Evolutionary conservation across 306 rosid genomes (phyloP).

Genomic region (Castanospermum australe): DNA sequence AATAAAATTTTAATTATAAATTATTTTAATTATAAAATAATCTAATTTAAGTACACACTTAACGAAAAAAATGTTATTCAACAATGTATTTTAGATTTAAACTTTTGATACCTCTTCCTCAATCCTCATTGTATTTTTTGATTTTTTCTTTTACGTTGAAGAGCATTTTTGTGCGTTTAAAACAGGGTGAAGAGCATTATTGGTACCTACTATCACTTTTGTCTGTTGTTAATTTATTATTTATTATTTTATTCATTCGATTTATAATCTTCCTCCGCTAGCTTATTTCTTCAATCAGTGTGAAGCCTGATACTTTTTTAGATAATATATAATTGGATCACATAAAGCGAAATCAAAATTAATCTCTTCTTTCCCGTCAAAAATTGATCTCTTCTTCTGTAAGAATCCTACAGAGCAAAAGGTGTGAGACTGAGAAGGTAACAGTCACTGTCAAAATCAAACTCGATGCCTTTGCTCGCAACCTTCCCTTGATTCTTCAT

Average conservation of each 20-base stretch:
- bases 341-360: too few relatives aligned
- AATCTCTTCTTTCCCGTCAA: too few relatives aligned
- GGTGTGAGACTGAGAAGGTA: too few relatives aligned
- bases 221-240: not conserved
- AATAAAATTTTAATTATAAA: too few relatives aligned
- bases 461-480: not conserved
- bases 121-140: not conserved
- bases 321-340: too few relatives aligned
- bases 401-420: not conserved
- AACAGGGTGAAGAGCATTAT: not conserved
- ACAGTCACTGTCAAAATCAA: not conserved
- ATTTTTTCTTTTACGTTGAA: not conserved
- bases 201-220: not conserved
- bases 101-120: not conserved
- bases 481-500: constrained; percentile 1
- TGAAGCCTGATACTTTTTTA: not conserved
- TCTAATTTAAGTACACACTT: too few relatives aligned
- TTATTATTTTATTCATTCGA: not conserved
- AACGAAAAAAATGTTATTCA: too few relatives aligned
- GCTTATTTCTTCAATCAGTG: not conserved
- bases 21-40: too few relatives aligned
- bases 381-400: too few relatives aligned
- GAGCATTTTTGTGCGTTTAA: not conserved
- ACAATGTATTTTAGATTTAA: not conserved
- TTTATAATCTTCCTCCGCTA: not conserved